Evolutionary conservation across 2,329 filamentous ascomycete genomes (phyloP).

Genomic region (Cordyceps farinosa): DNA sequence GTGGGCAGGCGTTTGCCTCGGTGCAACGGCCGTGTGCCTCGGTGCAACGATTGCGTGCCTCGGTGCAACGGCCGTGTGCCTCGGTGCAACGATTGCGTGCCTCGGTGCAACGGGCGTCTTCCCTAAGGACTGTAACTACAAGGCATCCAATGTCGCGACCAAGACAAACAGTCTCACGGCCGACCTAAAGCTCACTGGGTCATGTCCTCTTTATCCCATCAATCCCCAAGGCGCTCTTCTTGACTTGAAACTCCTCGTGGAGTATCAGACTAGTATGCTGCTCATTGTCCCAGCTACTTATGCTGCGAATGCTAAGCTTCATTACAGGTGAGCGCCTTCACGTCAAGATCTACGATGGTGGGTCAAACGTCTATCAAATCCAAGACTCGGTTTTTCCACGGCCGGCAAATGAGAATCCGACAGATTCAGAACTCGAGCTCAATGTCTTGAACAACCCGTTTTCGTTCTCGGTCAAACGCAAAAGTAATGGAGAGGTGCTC

Average conservation of each 20-base stretch:
- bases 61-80: background rate
- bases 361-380: conserved; percentile 70
- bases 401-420: conserved; percentile 23
- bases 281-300: background rate
- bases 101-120: background rate
- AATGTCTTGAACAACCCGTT: too few relatives aligned
- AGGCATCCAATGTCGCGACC: background rate
- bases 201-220: background rate
- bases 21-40: background rate
- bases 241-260: background rate
- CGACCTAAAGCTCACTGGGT: background rate
- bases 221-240: background rate
- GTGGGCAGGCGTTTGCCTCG: too few relatives aligned
- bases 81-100: too few relatives aligned
- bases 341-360: conserved; percentile 68
- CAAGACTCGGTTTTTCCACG: conserved; percentile 65
- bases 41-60: too few relatives aligned
- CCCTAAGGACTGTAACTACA: background rate
- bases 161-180: background rate
- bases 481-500: too few relatives aligned
- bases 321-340: conserved; percentile 60
- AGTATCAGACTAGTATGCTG: background rate
- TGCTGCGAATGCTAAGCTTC: background rate
- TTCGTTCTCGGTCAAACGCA: too few relatives aligned
- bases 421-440: too few relatives aligned